Evolutionary conservation across 2,329 filamentous ascomycete genomes (phyloP).

Genomic region (Colletotrichum aenigma): DNA sequence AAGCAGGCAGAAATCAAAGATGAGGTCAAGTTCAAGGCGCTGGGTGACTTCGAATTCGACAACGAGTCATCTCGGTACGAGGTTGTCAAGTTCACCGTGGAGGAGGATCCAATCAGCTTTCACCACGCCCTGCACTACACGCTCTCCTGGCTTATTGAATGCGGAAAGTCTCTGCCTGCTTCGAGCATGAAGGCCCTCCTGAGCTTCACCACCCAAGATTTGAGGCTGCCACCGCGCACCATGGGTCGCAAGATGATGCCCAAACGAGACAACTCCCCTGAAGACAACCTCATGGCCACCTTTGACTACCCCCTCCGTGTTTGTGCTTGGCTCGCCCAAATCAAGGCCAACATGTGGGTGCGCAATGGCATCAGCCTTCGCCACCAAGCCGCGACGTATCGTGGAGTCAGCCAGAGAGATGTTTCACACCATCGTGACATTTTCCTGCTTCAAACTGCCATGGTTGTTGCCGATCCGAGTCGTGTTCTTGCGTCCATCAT

Average conservation of each 20-base stretch:
- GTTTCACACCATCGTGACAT: conserved; percentile 95
- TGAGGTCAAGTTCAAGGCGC: conserved; percentile 79
- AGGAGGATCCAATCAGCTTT: conserved; percentile 92
- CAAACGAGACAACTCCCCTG: conserved; percentile 62
- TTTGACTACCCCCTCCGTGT: conserved; percentile 95
- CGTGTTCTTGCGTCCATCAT: conserved; percentile 87
- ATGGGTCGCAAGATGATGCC: conserved; percentile 65
- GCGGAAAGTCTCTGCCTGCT: conserved; percentile 75
- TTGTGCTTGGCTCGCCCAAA: conserved; percentile 95
- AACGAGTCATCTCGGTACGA: conserved; percentile 58
- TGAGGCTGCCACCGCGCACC: conserved; percentile 67
- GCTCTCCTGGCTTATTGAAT: conserved; percentile 93
- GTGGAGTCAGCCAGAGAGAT: conserved; percentile 86
- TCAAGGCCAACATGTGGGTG: conserved; percentile 99
- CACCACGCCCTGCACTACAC: conserved; percentile 97
- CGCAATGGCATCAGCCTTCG: conserved; percentile 94
- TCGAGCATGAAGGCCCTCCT: conserved; percentile 72
- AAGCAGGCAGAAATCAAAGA: conserved; percentile 87
- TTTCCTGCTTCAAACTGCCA: conserved; percentile 87
- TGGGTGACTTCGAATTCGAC: conserved; percentile 84
- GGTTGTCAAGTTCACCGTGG: conserved; percentile 86
- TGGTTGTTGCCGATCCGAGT: conserved; percentile 84
- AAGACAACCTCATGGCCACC: conserved; percentile 83
- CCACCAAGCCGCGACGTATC: conserved; percentile 93
- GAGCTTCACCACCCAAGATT: conserved; percentile 72